Evolutionary conservation across 768 basidiomycete genomes (phyloP).

Genomic region (Lyophyllum decastes): DNA sequence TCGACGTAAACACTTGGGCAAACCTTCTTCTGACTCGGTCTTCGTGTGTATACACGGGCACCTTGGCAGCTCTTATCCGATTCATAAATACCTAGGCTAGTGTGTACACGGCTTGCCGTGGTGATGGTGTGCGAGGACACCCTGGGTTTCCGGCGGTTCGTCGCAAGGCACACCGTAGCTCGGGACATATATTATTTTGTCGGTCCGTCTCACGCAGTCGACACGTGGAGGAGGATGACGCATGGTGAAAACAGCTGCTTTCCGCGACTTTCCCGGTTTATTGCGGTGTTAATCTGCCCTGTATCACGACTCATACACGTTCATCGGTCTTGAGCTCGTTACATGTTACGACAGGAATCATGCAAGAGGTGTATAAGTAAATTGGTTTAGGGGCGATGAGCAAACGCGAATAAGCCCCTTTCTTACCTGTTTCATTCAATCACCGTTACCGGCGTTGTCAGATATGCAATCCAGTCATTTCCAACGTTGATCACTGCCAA

Average conservation of each 20-base stretch:
- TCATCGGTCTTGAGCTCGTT: constrained; percentile 1
- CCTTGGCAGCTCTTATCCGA: not conserved
- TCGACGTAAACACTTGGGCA: constrained; percentile 8
- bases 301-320: constrained; percentile 13
- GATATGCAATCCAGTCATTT: constrained; percentile 1
- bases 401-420: constrained; percentile 15
- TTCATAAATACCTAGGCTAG: not conserved
- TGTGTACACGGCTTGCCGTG: not conserved
- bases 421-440: constrained; percentile 7
- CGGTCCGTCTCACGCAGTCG: constrained; percentile 10
- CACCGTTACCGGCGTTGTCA: constrained; percentile 5
- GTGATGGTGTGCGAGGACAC: not conserved
- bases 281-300: constrained; percentile 9
- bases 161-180: constrained; percentile 17
- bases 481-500: no score
- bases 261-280: not conserved
- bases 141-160: constrained; percentile 6
- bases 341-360: constrained; percentile 8
- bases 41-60: not conserved
- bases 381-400: constrained; percentile 6
- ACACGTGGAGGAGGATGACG: constrained; percentile 19
- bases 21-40: not conserved
- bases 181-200: constrained; percentile 11
- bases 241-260: not conserved
- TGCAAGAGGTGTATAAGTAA: constrained; percentile 9